A percentile compares a stretch with the other conserved stretches of the same genome.
These are phyloP conservation scores for Larix sibirica DNA, from an alignment of 83 land plant species.

Conservation along the genomic window DNA sequence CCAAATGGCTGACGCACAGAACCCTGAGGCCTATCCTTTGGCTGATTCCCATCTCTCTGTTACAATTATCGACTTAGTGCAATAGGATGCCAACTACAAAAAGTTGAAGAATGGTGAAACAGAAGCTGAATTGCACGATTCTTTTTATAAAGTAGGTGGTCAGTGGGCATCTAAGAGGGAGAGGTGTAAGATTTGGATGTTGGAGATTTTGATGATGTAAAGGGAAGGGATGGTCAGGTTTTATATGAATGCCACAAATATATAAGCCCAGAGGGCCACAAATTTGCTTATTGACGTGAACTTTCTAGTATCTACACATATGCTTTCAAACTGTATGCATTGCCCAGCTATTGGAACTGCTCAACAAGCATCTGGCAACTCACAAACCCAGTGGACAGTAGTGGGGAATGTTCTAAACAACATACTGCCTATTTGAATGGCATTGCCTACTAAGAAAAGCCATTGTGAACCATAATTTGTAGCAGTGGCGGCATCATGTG, in stretches of 20 bases:
- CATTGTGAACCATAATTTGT: too few species aligned
- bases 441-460: background rate
- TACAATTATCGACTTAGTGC: constrained; percentile 52
- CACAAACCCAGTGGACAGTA: background rate
- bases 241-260: background rate
- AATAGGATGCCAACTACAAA: constrained; percentile 67
- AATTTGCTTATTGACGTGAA: constrained; percentile 50
- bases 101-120: constrained; percentile 74
- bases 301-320: constrained; percentile 25
- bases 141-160: too few species aligned
- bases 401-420: background rate
- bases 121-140: constrained; percentile 28
- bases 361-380: background rate
- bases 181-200: too few species aligned
- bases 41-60: constrained; percentile 18
- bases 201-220: too few species aligned
- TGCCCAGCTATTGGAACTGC: background rate
- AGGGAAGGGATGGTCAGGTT: too few species aligned
- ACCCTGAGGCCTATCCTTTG: too few species aligned
- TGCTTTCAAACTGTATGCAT: constrained; percentile 26
- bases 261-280: constrained; percentile 54
- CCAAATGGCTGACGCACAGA: too few species aligned
- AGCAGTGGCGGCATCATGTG: too few species aligned
- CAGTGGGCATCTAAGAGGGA: too few species aligned
- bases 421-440: background rate